Percentiles rank a stretch among this genome's conserved stretches.
These are phyloP conservation scores for Nevesoporus exiguus DNA, from an alignment of 768 basidiomycete species.

Conservation along the genomic window DNA sequence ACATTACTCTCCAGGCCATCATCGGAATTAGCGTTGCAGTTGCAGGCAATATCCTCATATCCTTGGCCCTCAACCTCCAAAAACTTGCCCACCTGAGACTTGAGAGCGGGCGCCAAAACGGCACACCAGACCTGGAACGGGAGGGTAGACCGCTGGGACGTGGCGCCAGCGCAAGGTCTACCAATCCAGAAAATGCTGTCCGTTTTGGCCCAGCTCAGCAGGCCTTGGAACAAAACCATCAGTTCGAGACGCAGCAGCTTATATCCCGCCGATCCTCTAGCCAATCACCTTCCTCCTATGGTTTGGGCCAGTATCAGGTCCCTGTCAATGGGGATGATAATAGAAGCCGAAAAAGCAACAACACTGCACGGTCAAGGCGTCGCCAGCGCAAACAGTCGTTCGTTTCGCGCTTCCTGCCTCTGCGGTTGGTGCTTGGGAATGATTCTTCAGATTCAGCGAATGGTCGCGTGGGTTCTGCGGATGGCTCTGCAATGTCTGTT, in stretches of 20 bases:
- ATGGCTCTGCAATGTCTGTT: constrained; percentile 31
- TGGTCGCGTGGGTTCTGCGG: background rate
- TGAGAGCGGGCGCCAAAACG: constrained; percentile 36
- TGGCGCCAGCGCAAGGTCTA: background rate
- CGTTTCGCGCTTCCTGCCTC: constrained; percentile 35
- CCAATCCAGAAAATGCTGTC: background rate
- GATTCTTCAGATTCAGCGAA: constrained; percentile 3
- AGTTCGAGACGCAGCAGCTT: constrained; percentile 29
- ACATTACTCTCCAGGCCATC: constrained; percentile 50
- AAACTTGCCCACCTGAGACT: constrained; percentile 84
- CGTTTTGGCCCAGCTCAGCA: constrained; percentile 9
- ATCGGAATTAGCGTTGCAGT: constrained; percentile 85
- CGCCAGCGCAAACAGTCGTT: constrained; percentile 31
- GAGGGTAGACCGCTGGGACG: constrained; percentile 7
- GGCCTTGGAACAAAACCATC: constrained; percentile 4
- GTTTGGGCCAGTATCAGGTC: constrained; percentile 5
- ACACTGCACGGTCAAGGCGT: constrained; percentile 16
- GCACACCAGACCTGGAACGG: constrained; percentile 9
- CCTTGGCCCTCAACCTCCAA: constrained; percentile 87
- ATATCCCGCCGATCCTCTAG: constrained; percentile 25
- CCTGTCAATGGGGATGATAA: constrained; percentile 21
- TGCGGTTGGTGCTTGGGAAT: constrained; percentile 14
- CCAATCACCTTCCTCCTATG: constrained; percentile 21
- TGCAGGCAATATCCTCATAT: constrained; percentile 83
- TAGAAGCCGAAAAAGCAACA: constrained; percentile 28